A percentile compares a stretch with the other conserved stretches of the same genome.
Evolutionary conservation across 2,329 filamentous ascomycete genomes (phyloP).

Genomic region (Capronia coronata): DNA sequence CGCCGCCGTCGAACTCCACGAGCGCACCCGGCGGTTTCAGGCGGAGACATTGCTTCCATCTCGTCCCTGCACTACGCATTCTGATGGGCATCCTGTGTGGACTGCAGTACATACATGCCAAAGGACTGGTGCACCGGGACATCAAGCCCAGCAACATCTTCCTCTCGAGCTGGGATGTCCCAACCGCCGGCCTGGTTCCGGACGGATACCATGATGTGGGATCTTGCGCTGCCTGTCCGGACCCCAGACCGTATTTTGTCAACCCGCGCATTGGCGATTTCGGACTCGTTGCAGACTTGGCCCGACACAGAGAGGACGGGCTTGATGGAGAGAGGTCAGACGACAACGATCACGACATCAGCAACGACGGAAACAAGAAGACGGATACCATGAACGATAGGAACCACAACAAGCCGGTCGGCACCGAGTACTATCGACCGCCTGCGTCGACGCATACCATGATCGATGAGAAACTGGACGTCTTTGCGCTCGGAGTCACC

Average conservation of each 20-base stretch:
- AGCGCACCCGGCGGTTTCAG: constrained; percentile 11
- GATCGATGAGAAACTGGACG: constrained; percentile 48
- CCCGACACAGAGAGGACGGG: constrained; percentile 7
- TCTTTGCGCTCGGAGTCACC: constrained; percentile 33
- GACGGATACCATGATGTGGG: constrained; percentile 40
- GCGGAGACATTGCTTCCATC: constrained; percentile 56
- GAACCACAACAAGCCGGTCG: constrained; percentile 43
- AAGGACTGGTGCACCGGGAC: constrained; percentile 59
- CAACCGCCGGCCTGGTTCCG: constrained; percentile 35
- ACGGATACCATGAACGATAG: background rate
- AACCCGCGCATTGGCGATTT: constrained; percentile 63
- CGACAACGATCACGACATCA: too few species aligned
- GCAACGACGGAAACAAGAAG: too few species aligned
- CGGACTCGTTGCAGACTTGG: constrained; percentile 54
- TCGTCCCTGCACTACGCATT: constrained; percentile 50
- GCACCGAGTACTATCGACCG: constrained; percentile 58
- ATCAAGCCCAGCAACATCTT: constrained; percentile 65
- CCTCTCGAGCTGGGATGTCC: constrained; percentile 43
- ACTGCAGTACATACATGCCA: constrained; percentile 57
- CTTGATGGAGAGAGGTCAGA: background rate
- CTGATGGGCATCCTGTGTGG: constrained; percentile 57
- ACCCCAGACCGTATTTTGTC: constrained; percentile 37
- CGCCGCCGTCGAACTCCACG: constrained; percentile 29
- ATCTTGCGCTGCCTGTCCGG: constrained; percentile 20
- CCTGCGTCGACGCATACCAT: constrained; percentile 30